Evolutionary conservation across 129 eudicot genomes (phyloP).

Genomic region (Tagetes patula): DNA sequence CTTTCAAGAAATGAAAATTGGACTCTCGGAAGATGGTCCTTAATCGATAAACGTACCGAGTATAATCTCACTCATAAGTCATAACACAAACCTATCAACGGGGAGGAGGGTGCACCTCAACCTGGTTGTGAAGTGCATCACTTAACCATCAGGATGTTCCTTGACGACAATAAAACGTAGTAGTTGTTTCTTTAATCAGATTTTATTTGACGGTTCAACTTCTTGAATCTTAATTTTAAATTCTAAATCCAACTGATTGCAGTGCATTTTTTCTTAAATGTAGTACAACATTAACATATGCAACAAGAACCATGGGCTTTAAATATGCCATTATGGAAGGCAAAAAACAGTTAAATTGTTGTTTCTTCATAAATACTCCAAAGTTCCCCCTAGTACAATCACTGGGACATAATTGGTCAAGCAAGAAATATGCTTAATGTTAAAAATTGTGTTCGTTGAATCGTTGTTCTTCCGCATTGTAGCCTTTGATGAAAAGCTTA

Average conservation of each 20-base stretch:
- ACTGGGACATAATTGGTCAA: background rate
- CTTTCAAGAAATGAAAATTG: background rate
- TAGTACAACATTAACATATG: background rate
- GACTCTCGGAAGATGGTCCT: background rate
- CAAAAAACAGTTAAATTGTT: background rate
- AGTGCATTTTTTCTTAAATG: background rate
- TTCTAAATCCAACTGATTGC: background rate
- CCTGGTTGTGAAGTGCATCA: too few species aligned
- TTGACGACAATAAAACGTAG: background rate
- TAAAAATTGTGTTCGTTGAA: background rate
- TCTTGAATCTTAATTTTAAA: background rate
- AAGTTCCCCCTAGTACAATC: background rate
- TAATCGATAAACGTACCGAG: too few species aligned
- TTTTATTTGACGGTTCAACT: background rate
- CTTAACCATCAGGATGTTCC: too few species aligned
- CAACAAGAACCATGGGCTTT: background rate
- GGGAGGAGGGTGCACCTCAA: too few species aligned
- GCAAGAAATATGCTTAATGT: constrained; percentile 1
- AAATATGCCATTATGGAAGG: background rate
- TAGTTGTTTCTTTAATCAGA: constrained; percentile 2
- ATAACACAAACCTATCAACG: too few species aligned
- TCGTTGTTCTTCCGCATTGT: constrained; percentile 2
- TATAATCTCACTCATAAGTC: too few species aligned
- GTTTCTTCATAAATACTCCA: background rate
- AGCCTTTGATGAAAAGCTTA: constrained; percentile 1